Conservation (phyloP, 805 yeast genomes). For the Komagataella phaffii region DNA sequence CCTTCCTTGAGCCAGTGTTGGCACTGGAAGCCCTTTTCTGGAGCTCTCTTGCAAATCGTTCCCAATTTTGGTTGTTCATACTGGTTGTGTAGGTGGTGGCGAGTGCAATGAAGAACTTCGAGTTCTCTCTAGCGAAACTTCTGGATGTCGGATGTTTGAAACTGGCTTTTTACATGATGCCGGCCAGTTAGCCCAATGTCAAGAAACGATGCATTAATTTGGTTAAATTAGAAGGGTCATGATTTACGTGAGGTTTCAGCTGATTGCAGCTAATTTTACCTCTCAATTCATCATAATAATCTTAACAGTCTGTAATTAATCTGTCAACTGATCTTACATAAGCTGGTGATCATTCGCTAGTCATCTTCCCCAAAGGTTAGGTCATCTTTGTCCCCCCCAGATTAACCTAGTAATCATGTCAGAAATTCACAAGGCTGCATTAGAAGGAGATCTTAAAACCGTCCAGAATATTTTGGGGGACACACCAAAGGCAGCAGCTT, state of each 20-base stretch:
- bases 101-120: background rate
- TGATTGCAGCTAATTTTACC: background rate
- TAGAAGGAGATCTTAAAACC: conserved; percentile 38
- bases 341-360: background rate
- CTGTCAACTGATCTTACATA: background rate
- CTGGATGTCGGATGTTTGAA: background rate
- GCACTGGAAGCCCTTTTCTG: conserved; percentile 30
- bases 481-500: conserved; percentile 31
- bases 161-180: too few relatives aligned
- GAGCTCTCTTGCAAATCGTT: conserved; percentile 34
- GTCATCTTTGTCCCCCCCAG: background rate
- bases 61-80: conserved; percentile 32
- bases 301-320: too few relatives aligned
- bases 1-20: conserved; percentile 16
- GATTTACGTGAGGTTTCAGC: too few relatives aligned
- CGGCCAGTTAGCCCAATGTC: background rate
- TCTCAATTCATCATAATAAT: background rate
- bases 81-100: background rate
- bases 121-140: background rate
- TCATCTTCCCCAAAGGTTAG: background rate
- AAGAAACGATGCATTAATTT: too few relatives aligned
- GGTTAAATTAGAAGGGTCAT: too few relatives aligned
- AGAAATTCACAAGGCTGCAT: conserved; percentile 50
- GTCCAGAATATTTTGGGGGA: conserved; percentile 37
- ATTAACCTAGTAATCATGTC: background rate